Percentiles rank a stretch among this genome's conserved stretches.
These are phyloP conservation scores for Lophium mytilinum DNA, from an alignment of 495 filamentous ascomycete species.

Conservation along the genomic window DNA sequence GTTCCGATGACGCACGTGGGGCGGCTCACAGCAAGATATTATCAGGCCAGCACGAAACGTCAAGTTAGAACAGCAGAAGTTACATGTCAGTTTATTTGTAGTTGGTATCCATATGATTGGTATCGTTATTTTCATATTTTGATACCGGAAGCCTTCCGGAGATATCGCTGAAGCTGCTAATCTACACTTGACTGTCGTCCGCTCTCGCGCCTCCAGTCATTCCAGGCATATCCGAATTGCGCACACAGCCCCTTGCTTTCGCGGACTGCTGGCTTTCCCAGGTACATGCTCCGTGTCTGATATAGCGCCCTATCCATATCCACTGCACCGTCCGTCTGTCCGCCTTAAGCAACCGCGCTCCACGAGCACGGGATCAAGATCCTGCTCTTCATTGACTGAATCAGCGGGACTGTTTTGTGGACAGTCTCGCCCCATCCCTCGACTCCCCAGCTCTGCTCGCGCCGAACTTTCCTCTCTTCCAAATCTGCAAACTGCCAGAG, in stretches of 20 bases:
- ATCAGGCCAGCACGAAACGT: background rate
- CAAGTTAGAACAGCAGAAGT: background rate
- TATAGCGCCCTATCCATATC: background rate
- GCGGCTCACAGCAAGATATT: background rate
- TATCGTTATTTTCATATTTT: no score
- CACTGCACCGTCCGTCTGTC: background rate
- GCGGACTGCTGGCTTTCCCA: background rate
- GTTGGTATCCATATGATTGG: background rate
- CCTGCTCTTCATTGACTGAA: conserved; percentile 89
- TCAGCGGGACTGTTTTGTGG: conserved; percentile 95
- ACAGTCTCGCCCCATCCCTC: conserved; percentile 97
- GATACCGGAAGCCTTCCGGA: no score
- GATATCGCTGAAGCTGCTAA: background rate
- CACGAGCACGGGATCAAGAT: conserved; percentile 93
- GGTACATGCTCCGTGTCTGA: background rate
- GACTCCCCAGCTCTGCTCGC: conserved; percentile 92
- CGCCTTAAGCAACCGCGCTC: conserved; percentile 71
- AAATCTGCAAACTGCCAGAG: conserved; percentile 97
- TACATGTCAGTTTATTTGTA: background rate
- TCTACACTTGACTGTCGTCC: background rate
- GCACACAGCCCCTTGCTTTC: background rate
- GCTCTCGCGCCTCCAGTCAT: background rate
- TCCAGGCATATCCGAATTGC: background rate
- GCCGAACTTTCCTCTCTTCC: conserved; percentile 81
- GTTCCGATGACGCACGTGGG: conserved; percentile 18